Conservation (phyloP, 2,329 filamentous ascomycete genomes). For the Byssoonygena ceratinophila region DNA sequence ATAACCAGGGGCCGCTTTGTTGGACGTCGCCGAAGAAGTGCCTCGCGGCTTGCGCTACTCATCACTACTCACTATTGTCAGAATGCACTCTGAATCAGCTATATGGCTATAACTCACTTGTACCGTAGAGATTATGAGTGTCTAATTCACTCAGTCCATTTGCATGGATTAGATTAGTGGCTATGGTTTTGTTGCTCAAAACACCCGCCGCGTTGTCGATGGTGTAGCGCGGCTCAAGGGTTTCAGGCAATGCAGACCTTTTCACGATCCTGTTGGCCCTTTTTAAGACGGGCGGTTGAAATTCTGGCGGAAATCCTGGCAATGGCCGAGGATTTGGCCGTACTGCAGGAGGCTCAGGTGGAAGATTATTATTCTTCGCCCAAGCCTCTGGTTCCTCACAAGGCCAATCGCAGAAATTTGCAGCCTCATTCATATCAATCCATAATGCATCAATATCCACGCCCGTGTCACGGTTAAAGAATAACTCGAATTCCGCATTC, state of each 20-base stretch:
- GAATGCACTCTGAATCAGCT: slow-evolving; percentile 7
- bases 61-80: slow-evolving; percentile 42
- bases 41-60: slow-evolving; percentile 48
- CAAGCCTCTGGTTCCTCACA: slow-evolving; percentile 44
- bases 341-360: slow-evolving; percentile 50
- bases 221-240: slow-evolving; percentile 50
- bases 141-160: slow-evolving; percentile 56
- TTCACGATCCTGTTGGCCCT: slow-evolving; percentile 21
- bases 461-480: slow-evolving; percentile 51
- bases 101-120: slow-evolving; percentile 28
- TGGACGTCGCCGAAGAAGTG: slow-evolving; percentile 53
- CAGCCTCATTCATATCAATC: slow-evolving; percentile 53
- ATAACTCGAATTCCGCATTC: slow-evolving; percentile 51
- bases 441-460: slow-evolving; percentile 62
- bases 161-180: slow-evolving; percentile 52
- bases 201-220: slow-evolving; percentile 49
- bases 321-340: slow-evolving; percentile 50
- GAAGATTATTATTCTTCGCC: slow-evolving; percentile 25
- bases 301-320: slow-evolving; percentile 53
- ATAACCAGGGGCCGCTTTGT: slow-evolving; percentile 53
- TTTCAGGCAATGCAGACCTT: slow-evolving; percentile 47
- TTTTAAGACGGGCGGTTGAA: slow-evolving; percentile 42
- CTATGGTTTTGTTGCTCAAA: slow-evolving; percentile 44
- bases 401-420: slow-evolving; percentile 40
- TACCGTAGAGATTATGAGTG: slow-evolving; percentile 60